These are phyloP conservation scores for Melocanna baccifera DNA, from an alignment of 176 grass and related monocot species.

Conservation along the genomic window DNA sequence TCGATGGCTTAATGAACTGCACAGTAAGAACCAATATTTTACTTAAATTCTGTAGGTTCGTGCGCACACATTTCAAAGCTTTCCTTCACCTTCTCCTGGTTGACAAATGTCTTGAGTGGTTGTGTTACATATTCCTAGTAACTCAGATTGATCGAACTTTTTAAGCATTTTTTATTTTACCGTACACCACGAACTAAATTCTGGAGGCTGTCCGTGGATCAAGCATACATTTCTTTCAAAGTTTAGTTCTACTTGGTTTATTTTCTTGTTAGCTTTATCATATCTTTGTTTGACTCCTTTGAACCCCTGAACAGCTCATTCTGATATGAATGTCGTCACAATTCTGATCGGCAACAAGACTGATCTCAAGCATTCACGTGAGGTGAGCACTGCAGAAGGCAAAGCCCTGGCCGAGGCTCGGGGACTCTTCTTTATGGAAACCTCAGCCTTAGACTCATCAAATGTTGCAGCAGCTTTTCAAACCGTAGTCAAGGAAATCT, in stretches of 20 bases:
- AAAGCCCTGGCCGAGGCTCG: slow-evolving; percentile 64
- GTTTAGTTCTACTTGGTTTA: neutral
- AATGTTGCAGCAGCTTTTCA: slow-evolving; percentile 73
- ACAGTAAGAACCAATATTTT: slow-evolving; percentile 37
- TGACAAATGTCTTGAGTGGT: neutral
- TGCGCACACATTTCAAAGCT: neutral
- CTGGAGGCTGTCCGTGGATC: neutral
- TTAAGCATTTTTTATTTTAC: neutral
- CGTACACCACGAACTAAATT: neutral
- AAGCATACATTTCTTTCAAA: neutral
- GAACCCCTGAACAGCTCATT: slow-evolving; percentile 51
- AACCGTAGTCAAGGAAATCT: slow-evolving; percentile 80
- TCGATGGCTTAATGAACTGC: slow-evolving; percentile 67
- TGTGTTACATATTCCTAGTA: neutral
- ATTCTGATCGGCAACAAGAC: slow-evolving; percentile 84
- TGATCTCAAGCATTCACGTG: slow-evolving; percentile 58
- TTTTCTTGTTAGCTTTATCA: neutral
- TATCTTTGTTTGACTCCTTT: slow-evolving; percentile 7
- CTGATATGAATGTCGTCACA: slow-evolving; percentile 84
- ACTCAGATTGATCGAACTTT: neutral
- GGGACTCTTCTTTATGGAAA: slow-evolving; percentile 87
- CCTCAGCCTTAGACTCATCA: slow-evolving; percentile 77
- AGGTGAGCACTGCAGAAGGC: slow-evolving; percentile 69
- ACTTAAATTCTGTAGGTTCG: neutral
- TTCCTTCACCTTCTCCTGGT: neutral